Percentiles rank a stretch among this genome's conserved stretches.
Evolutionary conservation across 1,284 basidiomycete species (phyloP).

Genomic region (Microbotryomycetes sp.): DNA sequence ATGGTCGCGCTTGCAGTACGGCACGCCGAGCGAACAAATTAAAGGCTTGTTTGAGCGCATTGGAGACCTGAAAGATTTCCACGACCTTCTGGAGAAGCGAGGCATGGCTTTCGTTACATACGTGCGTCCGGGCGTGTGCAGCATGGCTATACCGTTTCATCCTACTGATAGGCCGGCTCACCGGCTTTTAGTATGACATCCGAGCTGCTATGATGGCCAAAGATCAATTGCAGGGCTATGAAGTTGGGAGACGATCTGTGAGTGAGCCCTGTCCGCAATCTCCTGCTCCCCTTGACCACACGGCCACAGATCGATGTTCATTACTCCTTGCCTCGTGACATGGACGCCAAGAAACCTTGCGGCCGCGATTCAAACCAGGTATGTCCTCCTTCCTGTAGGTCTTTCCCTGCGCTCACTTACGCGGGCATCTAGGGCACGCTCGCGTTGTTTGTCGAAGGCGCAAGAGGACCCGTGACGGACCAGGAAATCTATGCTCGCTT

Average conservation of each 20-base stretch:
- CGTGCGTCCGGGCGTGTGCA: slow-evolving; percentile 52
- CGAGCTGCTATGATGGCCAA: slow-evolving; percentile 83
- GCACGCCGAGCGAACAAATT: slow-evolving; percentile 77
- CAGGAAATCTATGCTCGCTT: slow-evolving; percentile 75
- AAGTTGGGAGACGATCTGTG: slow-evolving; percentile 60
- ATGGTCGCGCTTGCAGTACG: slow-evolving; percentile 57
- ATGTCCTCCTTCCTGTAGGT: slow-evolving; percentile 29
- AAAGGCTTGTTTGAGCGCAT: slow-evolving; percentile 76
- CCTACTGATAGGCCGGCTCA: not conserved
- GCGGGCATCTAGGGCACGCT: slow-evolving; percentile 87
- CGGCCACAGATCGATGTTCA: slow-evolving; percentile 99
- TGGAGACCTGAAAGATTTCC: slow-evolving; percentile 93
- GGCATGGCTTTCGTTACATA: slow-evolving; percentile 98
- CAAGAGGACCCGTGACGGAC: slow-evolving; percentile 65
- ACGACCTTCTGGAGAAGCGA: slow-evolving; percentile 83
- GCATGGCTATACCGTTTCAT: not conserved
- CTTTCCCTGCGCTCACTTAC: slow-evolving; percentile 51
- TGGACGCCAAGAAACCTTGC: slow-evolving; percentile 61
- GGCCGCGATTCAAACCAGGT: slow-evolving; percentile 86
- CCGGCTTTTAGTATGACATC: slow-evolving; percentile 63
- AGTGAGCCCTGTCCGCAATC: not conserved
- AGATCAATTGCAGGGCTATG: slow-evolving; percentile 74
- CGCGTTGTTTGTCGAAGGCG: slow-evolving; percentile 64
- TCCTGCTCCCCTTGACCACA: too few species aligned
- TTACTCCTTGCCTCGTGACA: slow-evolving; percentile 79